Evolutionary conservation across 2,329 filamentous ascomycete species (phyloP), one percentile per base, ranked within the genome.

Genomic region (Sphaerostilbella broomeana): DNA sequence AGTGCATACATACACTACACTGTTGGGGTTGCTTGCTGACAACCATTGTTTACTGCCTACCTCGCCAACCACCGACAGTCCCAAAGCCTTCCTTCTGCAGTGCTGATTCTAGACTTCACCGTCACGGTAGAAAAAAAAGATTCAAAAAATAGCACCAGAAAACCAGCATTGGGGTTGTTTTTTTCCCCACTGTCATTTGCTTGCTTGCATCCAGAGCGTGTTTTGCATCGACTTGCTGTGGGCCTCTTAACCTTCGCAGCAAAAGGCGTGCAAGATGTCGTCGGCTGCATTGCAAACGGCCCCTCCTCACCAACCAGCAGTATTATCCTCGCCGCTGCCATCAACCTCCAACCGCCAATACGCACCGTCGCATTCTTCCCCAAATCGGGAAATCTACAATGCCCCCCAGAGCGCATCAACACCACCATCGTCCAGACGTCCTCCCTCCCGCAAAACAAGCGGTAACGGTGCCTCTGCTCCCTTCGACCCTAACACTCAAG

Each of bases 241-340:
- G 38, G 37, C 44, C 40, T 20, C 18, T 24, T 30, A 28, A 35
- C 38, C 35, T 38, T 38, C 38, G 42, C 40, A 40, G 40, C 26
- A 42, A 49, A 24, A 35, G 25, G 45, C n/a, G n/a, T n/a, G 38
- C 34, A 62, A 55, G 42, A 63, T 62, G 60, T 62, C 56, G 63
- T 78, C 74, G 61, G 74, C 78, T 68, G 73, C 73, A 52, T 64
- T 83, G 58, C 79, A 82, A 62, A 65, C 74, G 48, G 64, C 70
- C 56, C 67, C 73, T 52, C 67, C 73, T 52, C 73, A 75, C 59
- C 72, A 74, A 56, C 70, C 72, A 56, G 63, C 66, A 46, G 63
- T 66, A 47, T 57, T 72, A 51, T 61, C 68, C 40, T 64, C 69
- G 44, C 68, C 70, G 49, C 63, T 74, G 46, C 59, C 67, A 30